Evolutionary conservation across 306 rosid species (phyloP).

Genomic region (Abrus pulchellus): DNA sequence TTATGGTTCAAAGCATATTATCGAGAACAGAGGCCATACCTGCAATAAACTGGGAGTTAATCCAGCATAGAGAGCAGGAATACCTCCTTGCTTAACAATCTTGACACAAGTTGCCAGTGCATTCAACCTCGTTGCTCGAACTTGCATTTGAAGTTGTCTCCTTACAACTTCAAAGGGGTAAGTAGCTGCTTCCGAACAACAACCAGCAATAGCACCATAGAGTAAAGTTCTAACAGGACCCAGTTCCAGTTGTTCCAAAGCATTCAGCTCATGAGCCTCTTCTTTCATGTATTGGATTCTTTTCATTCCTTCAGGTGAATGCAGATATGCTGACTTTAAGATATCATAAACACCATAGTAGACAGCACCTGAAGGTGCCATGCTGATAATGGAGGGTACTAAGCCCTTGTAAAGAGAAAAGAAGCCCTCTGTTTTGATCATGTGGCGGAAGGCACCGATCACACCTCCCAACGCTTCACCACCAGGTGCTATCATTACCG

Average conservation of each 20-base stretch:
- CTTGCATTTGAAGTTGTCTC: slow-evolving; percentile 94
- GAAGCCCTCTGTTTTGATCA: slow-evolving; percentile 93
- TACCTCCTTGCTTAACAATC: slow-evolving; percentile 89
- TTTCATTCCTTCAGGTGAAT: slow-evolving; percentile 87
- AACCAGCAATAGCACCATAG: slow-evolving; percentile 95
- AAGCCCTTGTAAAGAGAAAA: slow-evolving; percentile 94
- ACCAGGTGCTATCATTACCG: slow-evolving; percentile 94
- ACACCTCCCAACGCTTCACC: slow-evolving; percentile 97
- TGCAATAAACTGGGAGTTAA: slow-evolving; percentile 92
- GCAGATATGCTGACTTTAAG: slow-evolving; percentile 83
- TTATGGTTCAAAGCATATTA: slow-evolving; percentile 17
- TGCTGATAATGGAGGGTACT: slow-evolving; percentile 89
- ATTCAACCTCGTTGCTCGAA: slow-evolving; percentile 75
- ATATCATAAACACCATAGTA: slow-evolving; percentile 94
- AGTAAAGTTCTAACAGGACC: slow-evolving; percentile 86
- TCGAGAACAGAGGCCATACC: slow-evolving; percentile 56
- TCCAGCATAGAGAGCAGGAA: slow-evolving; percentile 91
- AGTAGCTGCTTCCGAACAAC: slow-evolving; percentile 95
- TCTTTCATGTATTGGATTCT: slow-evolving; percentile 75
- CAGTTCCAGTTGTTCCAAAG: slow-evolving; percentile 88
- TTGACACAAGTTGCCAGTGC: slow-evolving; percentile 78
- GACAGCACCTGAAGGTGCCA: slow-evolving; percentile 99
- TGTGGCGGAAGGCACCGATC: slow-evolving; percentile 79
- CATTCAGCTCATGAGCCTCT: slow-evolving; percentile 69
- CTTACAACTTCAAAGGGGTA: slow-evolving; percentile 97